Conservation (phyloP, 306 rosid species). For the Citrullus amarus region DNA sequence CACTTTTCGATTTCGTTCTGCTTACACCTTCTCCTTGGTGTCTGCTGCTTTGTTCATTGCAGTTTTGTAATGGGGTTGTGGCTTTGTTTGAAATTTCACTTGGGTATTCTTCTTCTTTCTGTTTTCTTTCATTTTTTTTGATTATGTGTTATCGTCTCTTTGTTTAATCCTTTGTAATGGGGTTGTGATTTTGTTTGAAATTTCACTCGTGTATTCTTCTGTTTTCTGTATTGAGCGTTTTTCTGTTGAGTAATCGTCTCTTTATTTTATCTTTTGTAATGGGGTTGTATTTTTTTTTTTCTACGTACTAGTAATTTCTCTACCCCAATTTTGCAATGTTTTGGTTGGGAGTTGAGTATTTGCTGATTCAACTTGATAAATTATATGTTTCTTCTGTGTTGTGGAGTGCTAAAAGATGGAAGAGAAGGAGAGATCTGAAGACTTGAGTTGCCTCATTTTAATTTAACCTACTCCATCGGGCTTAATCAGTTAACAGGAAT, state of each 20-base stretch:
- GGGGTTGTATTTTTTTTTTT: not conserved
- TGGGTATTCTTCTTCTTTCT: not conserved
- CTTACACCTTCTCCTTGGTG: not conserved
- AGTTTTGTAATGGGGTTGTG: not conserved
- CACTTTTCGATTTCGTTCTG: not conserved
- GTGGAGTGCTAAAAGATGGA: slow-evolving; percentile 1
- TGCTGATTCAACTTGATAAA: not conserved
- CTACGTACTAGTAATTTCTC: not conserved
- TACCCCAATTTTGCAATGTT: not conserved
- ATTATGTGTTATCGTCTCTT: not conserved
- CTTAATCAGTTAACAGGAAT: not conserved
- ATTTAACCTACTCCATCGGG: not conserved
- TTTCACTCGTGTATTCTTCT: not conserved
- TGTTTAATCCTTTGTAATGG: not conserved
- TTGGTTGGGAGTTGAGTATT: not conserved
- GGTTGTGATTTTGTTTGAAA: not conserved
- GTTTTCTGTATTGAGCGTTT: not conserved
- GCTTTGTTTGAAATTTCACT: not conserved
- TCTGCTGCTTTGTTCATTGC: not conserved
- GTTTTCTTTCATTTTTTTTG: not conserved
- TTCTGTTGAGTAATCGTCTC: not conserved
- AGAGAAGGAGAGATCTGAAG: not conserved
- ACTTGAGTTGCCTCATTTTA: not conserved
- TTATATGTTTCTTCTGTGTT: not conserved
- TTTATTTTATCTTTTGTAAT: not conserved